Evolutionary conservation across 768 basidiomycete genomes (phyloP).

Genomic region (Russula sp.): DNA sequence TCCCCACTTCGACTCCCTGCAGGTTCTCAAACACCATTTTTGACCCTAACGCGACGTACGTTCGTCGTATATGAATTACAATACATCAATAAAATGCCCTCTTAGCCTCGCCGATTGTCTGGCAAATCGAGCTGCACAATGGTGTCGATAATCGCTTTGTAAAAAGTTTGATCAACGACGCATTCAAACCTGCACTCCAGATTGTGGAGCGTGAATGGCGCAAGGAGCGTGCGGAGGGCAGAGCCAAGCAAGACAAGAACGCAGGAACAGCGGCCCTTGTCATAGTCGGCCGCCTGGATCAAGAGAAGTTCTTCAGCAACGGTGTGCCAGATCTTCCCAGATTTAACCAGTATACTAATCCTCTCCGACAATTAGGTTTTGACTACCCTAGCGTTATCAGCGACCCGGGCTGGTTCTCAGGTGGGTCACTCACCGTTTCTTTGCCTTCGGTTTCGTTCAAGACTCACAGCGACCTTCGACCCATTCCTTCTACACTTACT

Average conservation of each 20-base stretch:
- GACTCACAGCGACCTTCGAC: conserved; percentile 46
- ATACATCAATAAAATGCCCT: background rate
- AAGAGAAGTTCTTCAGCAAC: conserved; percentile 90
- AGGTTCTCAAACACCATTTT: conserved; percentile 18
- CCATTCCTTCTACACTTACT: conserved; percentile 67
- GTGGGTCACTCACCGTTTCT: conserved; percentile 40
- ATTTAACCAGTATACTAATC: background rate
- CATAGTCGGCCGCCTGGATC: conserved; percentile 68
- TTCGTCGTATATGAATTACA: conserved; percentile 16
- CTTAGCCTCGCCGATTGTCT: conserved; percentile 58
- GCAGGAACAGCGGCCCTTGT: conserved; percentile 68
- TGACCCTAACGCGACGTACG: conserved; percentile 70
- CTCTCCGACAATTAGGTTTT: conserved; percentile 46
- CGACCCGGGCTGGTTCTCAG: conserved; percentile 62
- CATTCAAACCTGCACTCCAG: conserved; percentile 67
- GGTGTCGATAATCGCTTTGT: conserved; percentile 72
- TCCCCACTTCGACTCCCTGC: conserved; percentile 35
- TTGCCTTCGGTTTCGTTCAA: background rate
- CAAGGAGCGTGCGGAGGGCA: conserved; percentile 40
- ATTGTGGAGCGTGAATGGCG: conserved; percentile 74
- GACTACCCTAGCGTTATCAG: conserved; percentile 52
- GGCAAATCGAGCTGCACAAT: conserved; percentile 81
- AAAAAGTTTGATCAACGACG: conserved; percentile 52
- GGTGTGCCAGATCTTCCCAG: conserved; percentile 42
- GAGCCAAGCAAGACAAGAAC: conserved; percentile 40